phyloP scores from a whole-genome alignment of 2,329 filamentous ascomycete genomes.

The Cladophialophora exuberans region DNA sequence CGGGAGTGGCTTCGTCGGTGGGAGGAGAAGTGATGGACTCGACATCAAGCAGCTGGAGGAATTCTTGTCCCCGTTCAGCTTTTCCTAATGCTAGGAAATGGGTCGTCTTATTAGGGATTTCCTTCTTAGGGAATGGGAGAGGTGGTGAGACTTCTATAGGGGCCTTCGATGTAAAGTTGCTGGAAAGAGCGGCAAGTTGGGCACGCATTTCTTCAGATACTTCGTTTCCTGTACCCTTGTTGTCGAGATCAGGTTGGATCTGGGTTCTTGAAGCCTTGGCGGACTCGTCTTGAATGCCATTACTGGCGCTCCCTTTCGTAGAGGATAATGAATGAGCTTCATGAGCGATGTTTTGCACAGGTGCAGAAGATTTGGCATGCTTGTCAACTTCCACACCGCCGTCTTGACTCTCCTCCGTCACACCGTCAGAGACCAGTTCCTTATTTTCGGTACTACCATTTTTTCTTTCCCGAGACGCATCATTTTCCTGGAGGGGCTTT shows the following conservation, averaged over 20 bases:
- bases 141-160: slow-evolving; percentile 49
- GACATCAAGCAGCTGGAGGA: slow-evolving; percentile 76
- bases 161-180: slow-evolving; percentile 62
- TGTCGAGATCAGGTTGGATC: background rate
- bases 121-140: slow-evolving; percentile 68
- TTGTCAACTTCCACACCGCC: slow-evolving; percentile 24
- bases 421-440: slow-evolving; percentile 4
- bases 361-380: slow-evolving; percentile 5
- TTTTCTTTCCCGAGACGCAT: background rate
- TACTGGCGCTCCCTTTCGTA: no score
- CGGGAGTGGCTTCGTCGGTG: slow-evolving; percentile 31
- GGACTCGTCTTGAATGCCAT: background rate
- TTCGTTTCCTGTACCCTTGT: slow-evolving; percentile 30
- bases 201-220: slow-evolving; percentile 69
- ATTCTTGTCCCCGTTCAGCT: slow-evolving; percentile 77
- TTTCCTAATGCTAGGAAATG: slow-evolving; percentile 92
- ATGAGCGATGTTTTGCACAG: background rate
- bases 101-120: slow-evolving; percentile 77
- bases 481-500: background rate
- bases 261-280: background rate
- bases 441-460: background rate
- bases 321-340: no score
- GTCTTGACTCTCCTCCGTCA: slow-evolving; percentile 29
- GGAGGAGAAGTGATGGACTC: slow-evolving; percentile 49
- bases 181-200: slow-evolving; percentile 66